Evolutionary conservation across 306 rosid genomes (phyloP).

Genomic region (Potentilla sterilis): DNA sequence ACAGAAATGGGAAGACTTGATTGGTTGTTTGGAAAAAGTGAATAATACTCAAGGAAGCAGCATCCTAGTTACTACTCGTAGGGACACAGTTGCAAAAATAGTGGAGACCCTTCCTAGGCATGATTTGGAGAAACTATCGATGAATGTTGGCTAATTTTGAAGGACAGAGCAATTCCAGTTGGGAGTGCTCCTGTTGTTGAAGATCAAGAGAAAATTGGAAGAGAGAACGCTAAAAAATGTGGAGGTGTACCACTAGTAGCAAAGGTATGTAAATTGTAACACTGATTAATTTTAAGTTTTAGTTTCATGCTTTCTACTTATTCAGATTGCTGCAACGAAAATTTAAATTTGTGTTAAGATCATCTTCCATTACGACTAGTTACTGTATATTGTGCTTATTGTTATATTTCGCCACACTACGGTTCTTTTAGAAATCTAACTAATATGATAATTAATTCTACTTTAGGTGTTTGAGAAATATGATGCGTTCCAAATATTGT

Average conservation of each 20-base stretch:
- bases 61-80: slow-evolving; percentile 13
- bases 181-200: not conserved
- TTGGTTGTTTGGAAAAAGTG: slow-evolving; percentile 1
- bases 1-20: slow-evolving; percentile 3
- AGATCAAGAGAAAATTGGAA: not conserved
- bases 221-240: not conserved
- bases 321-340: not conserved
- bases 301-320: not conserved
- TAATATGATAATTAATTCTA: not conserved
- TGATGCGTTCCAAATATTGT: not conserved
- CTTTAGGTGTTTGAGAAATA: not conserved
- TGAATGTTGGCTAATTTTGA: not conserved
- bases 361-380: not conserved
- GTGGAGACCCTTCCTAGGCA: not conserved
- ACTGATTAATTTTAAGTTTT: not conserved
- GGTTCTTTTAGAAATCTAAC: not conserved
- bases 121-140: not conserved
- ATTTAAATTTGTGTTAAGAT: too few species aligned
- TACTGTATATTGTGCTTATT: not conserved
- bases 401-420: not conserved
- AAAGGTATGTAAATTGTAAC: not conserved
- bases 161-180: not conserved
- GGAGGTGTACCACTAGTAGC: not conserved
- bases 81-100: not conserved
- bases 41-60: not conserved